Base-by-base conservation (phyloP, 306 rosid genomes). In the Medicago arabica region DNA sequence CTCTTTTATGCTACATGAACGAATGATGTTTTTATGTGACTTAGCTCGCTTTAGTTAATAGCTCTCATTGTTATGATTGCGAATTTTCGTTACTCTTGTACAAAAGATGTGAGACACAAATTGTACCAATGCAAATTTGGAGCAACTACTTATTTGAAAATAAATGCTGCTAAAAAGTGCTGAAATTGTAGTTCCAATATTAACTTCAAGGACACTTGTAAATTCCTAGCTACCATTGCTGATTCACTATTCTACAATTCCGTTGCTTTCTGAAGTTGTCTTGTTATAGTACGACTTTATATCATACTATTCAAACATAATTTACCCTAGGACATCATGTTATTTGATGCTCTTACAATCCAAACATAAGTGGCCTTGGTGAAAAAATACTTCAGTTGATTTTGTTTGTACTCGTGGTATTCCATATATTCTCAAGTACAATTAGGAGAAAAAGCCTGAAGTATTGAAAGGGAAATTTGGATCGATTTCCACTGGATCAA, bases 401-500 rank as follows among this genome's bases (percentile, higher is more conserved):
- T 36, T 23, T 46, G 39, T 23, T 68, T 68, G 18, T 31, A 3
- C 69, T 67, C 38, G 12, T 34, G 68, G 17, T 18, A n/a, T 72
- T 46, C 65, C 64, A 11, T 62, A 60, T 60, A 41, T 39, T 71
- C 61, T 75, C 13, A 6, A 46, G 67, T 55, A n/a, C 61, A 60
- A 50, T 68, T 60, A 87, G 43, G 73, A 83, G 89, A 91, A 89
- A 85, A 88, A 82, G 10, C 85, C 94, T 8, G 82, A 78, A 80
- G 81, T 25, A 59, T 87, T 87, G 80, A 88, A 87, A 15, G 86
- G 88, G 84, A 91, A 88, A 83, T 86, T 83, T 28, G 88, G 87
- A 60, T 89, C 89, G 46, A 84, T 55, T 38, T 87, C 88, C 46
- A 36, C 86, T 6, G 76, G 81, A 61, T 90, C 92, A 74, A 86